Conservation (phyloP, 1,284 basidiomycete species). For the Puccinia coronata region DNA sequence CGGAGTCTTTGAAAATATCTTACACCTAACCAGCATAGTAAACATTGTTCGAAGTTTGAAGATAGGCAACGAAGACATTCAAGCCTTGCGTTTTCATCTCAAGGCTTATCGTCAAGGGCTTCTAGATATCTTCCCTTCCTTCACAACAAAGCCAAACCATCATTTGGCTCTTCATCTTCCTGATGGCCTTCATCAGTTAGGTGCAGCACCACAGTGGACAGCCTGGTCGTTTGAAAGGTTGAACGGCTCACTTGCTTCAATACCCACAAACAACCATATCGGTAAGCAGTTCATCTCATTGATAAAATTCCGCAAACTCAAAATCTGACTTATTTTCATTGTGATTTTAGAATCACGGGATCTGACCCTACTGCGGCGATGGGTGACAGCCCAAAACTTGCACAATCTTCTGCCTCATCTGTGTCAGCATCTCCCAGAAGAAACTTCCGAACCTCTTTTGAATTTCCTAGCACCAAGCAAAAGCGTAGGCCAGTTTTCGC, state of each 20-base stretch:
- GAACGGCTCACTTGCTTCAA: constrained; percentile 55
- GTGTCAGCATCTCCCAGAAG: neutral
- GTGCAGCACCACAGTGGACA: constrained; percentile 32
- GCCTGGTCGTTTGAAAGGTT: constrained; percentile 39
- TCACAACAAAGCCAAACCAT: constrained; percentile 27
- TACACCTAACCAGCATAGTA: constrained; percentile 8
- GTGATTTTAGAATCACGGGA: neutral
- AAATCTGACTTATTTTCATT: neutral
- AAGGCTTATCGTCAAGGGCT: constrained; percentile 32
- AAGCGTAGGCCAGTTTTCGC: constrained; percentile 18
- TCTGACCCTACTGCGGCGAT: neutral
- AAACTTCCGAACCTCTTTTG: constrained; percentile 2
- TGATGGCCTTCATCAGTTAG: constrained; percentile 13
- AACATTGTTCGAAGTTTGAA: constrained; percentile 19
- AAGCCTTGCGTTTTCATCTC: constrained; percentile 15
- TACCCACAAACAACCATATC: constrained; percentile 61
- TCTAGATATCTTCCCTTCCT: constrained; percentile 14
- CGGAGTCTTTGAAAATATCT: neutral
- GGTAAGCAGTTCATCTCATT: neutral
- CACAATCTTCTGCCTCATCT: neutral
- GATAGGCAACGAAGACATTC: neutral
- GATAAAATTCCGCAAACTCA: neutral
- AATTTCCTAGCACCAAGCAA: constrained; percentile 1
- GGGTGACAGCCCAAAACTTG: neutral
- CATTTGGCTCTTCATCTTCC: constrained; percentile 44